A percentile compares a stretch with the other conserved stretches of the same genome.
Evolutionary conservation across 805 yeast genomes (phyloP).

Genomic region (Barnettozyma vustinii): DNA sequence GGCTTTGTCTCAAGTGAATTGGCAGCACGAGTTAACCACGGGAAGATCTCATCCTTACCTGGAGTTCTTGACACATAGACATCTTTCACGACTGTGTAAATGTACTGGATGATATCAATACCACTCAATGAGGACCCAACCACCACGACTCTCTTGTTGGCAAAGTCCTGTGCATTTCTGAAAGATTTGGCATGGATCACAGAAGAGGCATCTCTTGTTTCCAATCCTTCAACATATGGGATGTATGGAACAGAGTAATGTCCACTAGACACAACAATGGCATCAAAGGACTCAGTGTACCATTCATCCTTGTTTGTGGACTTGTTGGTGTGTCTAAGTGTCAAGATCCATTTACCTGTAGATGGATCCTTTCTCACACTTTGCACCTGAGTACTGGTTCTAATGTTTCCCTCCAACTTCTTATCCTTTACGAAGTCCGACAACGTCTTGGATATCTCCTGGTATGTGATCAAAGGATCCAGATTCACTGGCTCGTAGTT

Average conservation of each 20-base stretch:
- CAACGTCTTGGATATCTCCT: constrained; percentile 28
- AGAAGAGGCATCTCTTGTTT: constrained; percentile 33
- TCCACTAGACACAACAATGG: constrained; percentile 53
- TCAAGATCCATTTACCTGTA: constrained; percentile 34
- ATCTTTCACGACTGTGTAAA: constrained; percentile 28
- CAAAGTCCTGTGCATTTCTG: constrained; percentile 35
- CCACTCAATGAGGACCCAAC: constrained; percentile 40
- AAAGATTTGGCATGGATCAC: constrained; percentile 47
- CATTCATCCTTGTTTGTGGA: constrained; percentile 28
- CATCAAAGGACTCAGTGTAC: constrained; percentile 47
- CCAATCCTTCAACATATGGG: constrained; percentile 46
- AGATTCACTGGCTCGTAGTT: constrained; percentile 9
- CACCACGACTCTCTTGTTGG: constrained; percentile 35
- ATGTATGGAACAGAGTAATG: constrained; percentile 49
- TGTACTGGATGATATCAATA: constrained; percentile 38
- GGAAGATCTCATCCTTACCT: constrained; percentile 47
- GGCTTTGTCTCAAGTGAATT: constrained; percentile 29
- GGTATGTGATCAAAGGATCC: constrained; percentile 34
- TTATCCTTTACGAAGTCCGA: constrained; percentile 26
- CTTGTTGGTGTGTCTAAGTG: constrained; percentile 20
- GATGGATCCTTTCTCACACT: constrained; percentile 24
- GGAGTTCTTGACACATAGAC: constrained; percentile 70
- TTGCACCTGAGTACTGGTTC: constrained; percentile 36
- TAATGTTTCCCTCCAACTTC: constrained; percentile 27
- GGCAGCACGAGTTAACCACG: constrained; percentile 37